Percentiles rank a stretch among this genome's conserved stretches.
phyloP scores from a whole-genome alignment of 768 basidiomycete genomes.

The Amyloporia xantha region DNA sequence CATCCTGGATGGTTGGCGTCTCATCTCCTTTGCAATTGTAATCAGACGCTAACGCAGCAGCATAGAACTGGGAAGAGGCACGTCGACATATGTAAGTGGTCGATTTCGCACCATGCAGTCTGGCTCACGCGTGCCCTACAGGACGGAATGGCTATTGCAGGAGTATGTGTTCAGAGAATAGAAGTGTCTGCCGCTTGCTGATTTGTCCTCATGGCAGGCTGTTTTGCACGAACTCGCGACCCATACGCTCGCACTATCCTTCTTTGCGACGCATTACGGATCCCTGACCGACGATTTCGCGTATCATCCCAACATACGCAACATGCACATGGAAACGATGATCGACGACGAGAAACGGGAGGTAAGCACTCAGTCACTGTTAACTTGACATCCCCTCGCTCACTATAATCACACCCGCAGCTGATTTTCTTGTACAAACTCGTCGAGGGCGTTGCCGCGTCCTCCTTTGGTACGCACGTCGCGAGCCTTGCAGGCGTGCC shows the following conservation, averaged over 20 bases:
- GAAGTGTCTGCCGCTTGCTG: too few species aligned
- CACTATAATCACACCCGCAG: conserved; percentile 30
- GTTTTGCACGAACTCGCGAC: conserved; percentile 94
- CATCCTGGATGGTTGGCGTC: conserved; percentile 78
- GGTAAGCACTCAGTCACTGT: conserved; percentile 33
- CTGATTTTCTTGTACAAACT: conserved; percentile 95
- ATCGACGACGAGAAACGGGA: conserved; percentile 90
- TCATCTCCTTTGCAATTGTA: not conserved
- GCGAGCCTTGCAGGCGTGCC: conserved; percentile 94
- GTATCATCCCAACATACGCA: conserved; percentile 87
- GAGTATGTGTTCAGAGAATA: too few species aligned
- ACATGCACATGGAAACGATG: conserved; percentile 93
- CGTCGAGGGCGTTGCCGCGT: conserved; percentile 77
- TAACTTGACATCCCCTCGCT: not conserved
- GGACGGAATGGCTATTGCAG: conserved; percentile 99
- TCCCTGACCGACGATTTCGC: conserved; percentile 91
- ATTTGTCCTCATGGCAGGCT: too few species aligned
- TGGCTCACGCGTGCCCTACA: conserved; percentile 24
- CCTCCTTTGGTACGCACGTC: conserved; percentile 91
- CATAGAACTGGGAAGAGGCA: conserved; percentile 91
- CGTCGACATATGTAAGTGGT: conserved; percentile 76
- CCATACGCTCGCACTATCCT: conserved; percentile 82
- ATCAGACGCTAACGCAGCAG: not conserved
- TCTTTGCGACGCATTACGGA: conserved; percentile 98
- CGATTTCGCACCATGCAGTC: not conserved